phyloP scores from a whole-genome alignment of 192 early-diverging fungal genomes.

The Phlyctochytrium bullatum region DNA sequence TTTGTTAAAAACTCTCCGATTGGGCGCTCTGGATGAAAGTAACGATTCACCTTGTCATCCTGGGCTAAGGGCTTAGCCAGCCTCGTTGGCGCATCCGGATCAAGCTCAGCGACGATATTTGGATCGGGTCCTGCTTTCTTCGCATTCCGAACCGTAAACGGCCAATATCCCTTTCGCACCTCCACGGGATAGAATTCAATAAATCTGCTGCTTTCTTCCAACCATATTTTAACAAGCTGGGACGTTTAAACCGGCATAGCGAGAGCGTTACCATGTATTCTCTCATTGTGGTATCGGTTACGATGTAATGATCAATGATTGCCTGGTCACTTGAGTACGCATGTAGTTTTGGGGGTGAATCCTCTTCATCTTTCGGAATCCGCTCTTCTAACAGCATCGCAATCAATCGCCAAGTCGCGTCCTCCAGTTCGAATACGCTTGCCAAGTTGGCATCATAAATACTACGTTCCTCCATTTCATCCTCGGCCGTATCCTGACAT shows the following conservation, averaged over 20 bases:
- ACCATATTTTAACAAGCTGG: conserved; percentile 46
- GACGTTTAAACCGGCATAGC: too few species aligned
- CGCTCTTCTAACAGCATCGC: too few species aligned
- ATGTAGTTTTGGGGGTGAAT: conserved; percentile 1
- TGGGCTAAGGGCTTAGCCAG: conserved; percentile 20
- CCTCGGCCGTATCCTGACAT: too few species aligned
- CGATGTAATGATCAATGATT: neutral
- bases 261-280: conserved; percentile 2
- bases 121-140: neutral
- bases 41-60: conserved; percentile 32
- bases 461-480: too few species aligned
- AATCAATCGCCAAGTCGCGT: too few species aligned
- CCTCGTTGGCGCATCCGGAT: conserved; percentile 45
- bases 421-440: too few species aligned
- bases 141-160: conserved; percentile 20
- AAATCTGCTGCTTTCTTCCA: too few species aligned
- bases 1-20: neutral
- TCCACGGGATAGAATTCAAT: conserved; percentile 30
- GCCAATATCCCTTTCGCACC: conserved; percentile 32
- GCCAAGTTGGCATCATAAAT: too few species aligned
- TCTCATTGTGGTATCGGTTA: neutral
- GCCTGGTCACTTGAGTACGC: conserved; percentile 14
- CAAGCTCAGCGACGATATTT: conserved; percentile 28
- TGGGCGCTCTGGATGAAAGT: neutral
- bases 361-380: too few species aligned